Base-by-base conservation (phyloP, 106 monocot species). In the Agapanthus africanus region DNA sequence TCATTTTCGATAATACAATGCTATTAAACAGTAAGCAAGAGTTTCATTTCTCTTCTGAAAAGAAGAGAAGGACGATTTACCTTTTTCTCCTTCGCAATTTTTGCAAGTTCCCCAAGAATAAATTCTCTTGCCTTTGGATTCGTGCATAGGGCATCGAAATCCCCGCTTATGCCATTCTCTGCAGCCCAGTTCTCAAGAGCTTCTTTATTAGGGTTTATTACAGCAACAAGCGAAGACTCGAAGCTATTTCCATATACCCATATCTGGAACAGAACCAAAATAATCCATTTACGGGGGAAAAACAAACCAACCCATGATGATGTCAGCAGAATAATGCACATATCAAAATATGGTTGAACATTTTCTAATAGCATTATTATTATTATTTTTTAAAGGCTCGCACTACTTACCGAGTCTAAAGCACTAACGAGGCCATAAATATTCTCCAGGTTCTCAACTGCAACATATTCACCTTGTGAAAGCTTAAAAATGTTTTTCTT, bases 401-500 rank as follows among this genome's bases (percentile, higher is more conserved):
- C 23, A 26, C 23, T 7, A 61, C 60, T 44, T 90, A 94, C 94
- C 26, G 80, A 78, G 67, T 94, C 90, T 44, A 83, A 70, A 10
- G 50, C 80, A 41, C 84, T 57, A 50, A 77, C 67, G 34, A 74
- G 71, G 59, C 87, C 77, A 67, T 90, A 94, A 27, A 94, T 76
- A 64, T 87, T 94, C 63, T 94, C 90, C 52, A 94, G 83, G 65
- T 85, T 85, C 47, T 94, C 94, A 42, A 90, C 87, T n/a, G 94
- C 87, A 62, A 94, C 90, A 77, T 90, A 94, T 65, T 94, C 94
- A 65, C 94, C 90, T 70, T 94, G 94, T 49, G 90, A 94, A 57
- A 94, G 90, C 76, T 94, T 94, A 63, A 94, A 90, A 56, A 94
- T 94, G 33, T 94, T 94, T 69, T 94, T 94, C 70, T 87, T 94